Conservation (phyloP, 139 green algal species). For the Chlorella sp. region DNA sequence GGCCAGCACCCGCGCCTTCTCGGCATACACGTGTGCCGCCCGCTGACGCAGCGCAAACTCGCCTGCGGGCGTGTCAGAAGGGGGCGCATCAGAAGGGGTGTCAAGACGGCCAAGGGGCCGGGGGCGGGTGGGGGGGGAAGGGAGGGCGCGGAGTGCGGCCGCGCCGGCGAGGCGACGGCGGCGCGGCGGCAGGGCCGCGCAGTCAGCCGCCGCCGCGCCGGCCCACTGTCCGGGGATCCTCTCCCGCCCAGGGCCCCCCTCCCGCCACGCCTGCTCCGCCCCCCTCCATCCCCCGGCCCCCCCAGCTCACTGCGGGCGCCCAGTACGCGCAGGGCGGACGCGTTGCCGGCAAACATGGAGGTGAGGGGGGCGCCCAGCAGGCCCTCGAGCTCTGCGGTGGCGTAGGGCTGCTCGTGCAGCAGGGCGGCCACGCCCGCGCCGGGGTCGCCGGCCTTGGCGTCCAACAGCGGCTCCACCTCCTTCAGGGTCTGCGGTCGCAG, state of each 20-base stretch:
- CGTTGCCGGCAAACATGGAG: constrained; percentile 58
- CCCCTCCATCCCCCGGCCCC: background rate
- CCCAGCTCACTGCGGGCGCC: constrained; percentile 13
- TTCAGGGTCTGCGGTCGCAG: constrained; percentile 50
- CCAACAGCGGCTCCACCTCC: constrained; percentile 53
- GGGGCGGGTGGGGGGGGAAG: background rate
- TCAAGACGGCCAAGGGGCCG: background rate
- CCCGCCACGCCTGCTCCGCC: background rate
- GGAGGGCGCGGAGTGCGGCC: too few species aligned
- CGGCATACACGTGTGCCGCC: constrained; percentile 82
- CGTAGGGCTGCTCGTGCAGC: constrained; percentile 9
- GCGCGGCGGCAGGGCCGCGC: too few species aligned
- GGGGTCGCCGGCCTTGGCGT: constrained; percentile 28
- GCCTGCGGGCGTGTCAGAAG: constrained; percentile 22
- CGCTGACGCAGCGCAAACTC: constrained; percentile 74
- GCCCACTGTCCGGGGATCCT: too few species aligned
- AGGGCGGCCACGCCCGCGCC: too few species aligned
- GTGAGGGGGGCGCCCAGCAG: constrained; percentile 55
- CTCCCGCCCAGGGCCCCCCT: background rate
- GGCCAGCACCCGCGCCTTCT: constrained; percentile 75
- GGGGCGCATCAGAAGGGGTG: background rate
- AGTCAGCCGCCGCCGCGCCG: too few species aligned
- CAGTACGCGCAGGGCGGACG: constrained; percentile 51
- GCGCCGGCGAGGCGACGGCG: too few species aligned
- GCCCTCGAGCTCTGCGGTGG: constrained; percentile 55